Evolutionary conservation across 257 asterid species (phyloP), one percentile per base, ranked within the genome.

Genomic region (Rhazya stricta): DNA sequence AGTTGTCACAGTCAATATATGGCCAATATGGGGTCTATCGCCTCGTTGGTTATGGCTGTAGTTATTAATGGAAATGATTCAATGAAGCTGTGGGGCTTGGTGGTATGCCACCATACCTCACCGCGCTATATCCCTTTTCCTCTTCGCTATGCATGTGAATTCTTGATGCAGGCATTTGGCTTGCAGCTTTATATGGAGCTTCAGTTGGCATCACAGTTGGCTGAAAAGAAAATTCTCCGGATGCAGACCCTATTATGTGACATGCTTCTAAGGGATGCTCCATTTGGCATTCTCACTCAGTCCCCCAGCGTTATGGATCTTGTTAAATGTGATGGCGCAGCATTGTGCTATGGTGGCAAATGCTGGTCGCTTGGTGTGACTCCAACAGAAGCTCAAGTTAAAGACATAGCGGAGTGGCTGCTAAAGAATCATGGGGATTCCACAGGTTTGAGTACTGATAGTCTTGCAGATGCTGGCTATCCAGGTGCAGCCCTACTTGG

Each of bases 281-380:
- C 92, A 3, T 71, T 74, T 56, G 86, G 90, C 4, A 81, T 91
- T 21, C 81, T 91, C 50, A 86, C 83, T n/a, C 89, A 83, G 34
- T 83, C 91, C 15, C 96, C 91, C 58, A 91, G 75, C 76, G 80
- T 89, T 48, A 84, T 80, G 88, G 90, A 91, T 83, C 90, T 91
- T 62, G 91, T 91, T 8, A 85, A 77, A 75, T 91, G 92, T 60
- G 91, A 89, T 54, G 94, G 96, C n/a, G 91, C 90, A 50, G 89
- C 96, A 34, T 67, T 91, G 36, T 81, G 75, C 62, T 84, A 78
- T 19, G 37, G 81, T 72, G 91, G 88, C 66, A 86, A 82, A 70
- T 85, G 84, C 80, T 90, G 90, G 92, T 78, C 83, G 71, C 81
- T 87, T 58, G 94, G 94, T 63, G 88, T 86, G 67, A 87, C 94